These are phyloP conservation scores for Conticribra weissflogii DNA, from an alignment of 108 stramenopile genomes.

Conservation along the genomic window DNA sequence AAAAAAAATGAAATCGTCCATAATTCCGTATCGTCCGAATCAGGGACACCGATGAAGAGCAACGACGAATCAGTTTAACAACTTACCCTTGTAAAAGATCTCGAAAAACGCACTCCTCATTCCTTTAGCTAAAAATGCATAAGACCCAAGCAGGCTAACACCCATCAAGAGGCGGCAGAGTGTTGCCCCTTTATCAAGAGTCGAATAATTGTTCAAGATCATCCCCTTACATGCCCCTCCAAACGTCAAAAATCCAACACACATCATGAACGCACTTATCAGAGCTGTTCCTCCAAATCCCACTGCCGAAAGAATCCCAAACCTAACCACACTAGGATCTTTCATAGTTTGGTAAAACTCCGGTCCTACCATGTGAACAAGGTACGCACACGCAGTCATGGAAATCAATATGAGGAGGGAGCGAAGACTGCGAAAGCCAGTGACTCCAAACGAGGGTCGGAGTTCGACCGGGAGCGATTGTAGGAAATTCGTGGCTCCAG, in stretches of 20 bases:
- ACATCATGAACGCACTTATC: conserved; percentile 75
- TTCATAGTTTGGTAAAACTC: conserved; percentile 82
- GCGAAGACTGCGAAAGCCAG: conserved; percentile 48
- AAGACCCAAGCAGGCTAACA: conserved; percentile 79
- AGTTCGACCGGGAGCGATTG: conserved; percentile 37
- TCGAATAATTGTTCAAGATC: conserved; percentile 92
- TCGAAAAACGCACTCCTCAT: conserved; percentile 51
- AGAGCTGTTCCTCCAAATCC: conserved; percentile 66
- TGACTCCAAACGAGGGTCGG: conserved; percentile 64
- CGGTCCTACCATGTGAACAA: conserved; percentile 93
- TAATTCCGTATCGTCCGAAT: too few relatives aligned
- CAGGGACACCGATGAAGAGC: too few relatives aligned
- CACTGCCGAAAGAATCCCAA: conserved; percentile 54
- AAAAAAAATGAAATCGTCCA: too few relatives aligned
- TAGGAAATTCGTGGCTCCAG: conserved; percentile 18
- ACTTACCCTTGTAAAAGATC: conserved; percentile 22
- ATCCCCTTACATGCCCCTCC: conserved; percentile 79
- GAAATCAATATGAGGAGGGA: conserved; percentile 72
- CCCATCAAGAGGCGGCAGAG: conserved; percentile 86
- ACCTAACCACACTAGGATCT: conserved; percentile 46
- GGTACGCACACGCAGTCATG: conserved; percentile 88
- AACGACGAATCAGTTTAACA: not conserved
- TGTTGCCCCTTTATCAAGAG: conserved; percentile 74
- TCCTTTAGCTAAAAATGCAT: conserved; percentile 76
- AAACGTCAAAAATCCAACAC: conserved; percentile 89